These are phyloP conservation scores for Ceratocystis diversiconidia DNA, from an alignment of 2,329 filamentous ascomycete species.

Conservation along the genomic window DNA sequence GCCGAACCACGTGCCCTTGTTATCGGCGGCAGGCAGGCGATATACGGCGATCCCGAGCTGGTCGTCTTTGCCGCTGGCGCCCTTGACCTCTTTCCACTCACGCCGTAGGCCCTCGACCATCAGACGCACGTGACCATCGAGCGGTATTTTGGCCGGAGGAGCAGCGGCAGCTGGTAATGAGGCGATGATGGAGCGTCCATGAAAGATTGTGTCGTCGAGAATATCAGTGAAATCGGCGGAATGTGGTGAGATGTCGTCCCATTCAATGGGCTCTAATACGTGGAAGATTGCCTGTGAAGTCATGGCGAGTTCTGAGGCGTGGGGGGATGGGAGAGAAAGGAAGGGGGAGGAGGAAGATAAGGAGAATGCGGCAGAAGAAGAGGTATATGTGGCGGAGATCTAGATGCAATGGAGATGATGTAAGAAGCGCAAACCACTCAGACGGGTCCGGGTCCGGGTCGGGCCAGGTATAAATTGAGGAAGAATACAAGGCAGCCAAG, in stretches of 20 bases:
- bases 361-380: not conserved
- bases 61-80: constrained; percentile 52
- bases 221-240: constrained; percentile 35
- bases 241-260: constrained; percentile 33
- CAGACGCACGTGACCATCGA: constrained; percentile 20
- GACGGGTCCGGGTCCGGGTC: not conserved
- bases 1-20: constrained; percentile 81
- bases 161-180: constrained; percentile 50
- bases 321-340: not conserved
- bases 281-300: constrained; percentile 26
- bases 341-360: not conserved
- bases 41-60: constrained; percentile 64
- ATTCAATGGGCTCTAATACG: constrained; percentile 41
- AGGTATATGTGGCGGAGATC: not conserved
- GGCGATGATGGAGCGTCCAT: constrained; percentile 58
- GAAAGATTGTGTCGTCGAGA: constrained; percentile 45
- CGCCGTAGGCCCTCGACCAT: constrained; percentile 48
- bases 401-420: not conserved
- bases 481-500: not conserved
- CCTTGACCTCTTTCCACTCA: constrained; percentile 76
- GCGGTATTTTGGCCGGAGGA: constrained; percentile 32
- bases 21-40: constrained; percentile 65
- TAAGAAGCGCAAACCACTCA: not conserved
- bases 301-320: constrained; percentile 1
- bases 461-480: not conserved